A percentile compares a stretch with the other conserved stretches of the same genome.
Conservation (phyloP, 768 basidiomycete genomes). For the Leccinum variicolor region DNA sequence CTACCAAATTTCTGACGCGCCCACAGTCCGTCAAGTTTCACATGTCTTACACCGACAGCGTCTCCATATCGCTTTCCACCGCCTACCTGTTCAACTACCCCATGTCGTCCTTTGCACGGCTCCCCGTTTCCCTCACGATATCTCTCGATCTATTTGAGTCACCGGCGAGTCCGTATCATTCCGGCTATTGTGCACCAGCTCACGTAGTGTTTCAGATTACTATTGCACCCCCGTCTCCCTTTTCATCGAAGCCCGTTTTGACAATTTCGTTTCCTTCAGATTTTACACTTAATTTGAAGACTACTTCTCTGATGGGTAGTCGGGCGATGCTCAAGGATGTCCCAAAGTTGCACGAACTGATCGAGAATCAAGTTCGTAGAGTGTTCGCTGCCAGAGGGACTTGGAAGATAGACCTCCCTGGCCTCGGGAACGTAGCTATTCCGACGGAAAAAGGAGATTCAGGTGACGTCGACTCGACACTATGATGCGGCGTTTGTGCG, state of each 20-base stretch:
- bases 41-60: conserved; percentile 76
- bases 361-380: conserved; percentile 77
- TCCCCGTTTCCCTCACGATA: conserved; percentile 79
- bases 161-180: conserved; percentile 40
- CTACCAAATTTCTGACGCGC: conserved; percentile 14
- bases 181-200: neutral
- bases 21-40: conserved; percentile 77
- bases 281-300: conserved; percentile 83
- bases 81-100: conserved; percentile 85
- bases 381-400: conserved; percentile 56
- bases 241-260: conserved; percentile 55
- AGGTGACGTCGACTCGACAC: neutral
- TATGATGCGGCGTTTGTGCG: neutral
- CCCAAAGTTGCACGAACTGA: conserved; percentile 94
- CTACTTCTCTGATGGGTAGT: conserved; percentile 90
- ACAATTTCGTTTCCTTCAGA: conserved; percentile 77
- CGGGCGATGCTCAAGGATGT: conserved; percentile 97
- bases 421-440: conserved; percentile 40
- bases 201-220: conserved; percentile 44
- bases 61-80: conserved; percentile 81
- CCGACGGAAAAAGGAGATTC: conserved; percentile 29
- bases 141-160: conserved; percentile 74
- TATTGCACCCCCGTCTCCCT: conserved; percentile 56
- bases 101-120: conserved; percentile 74
- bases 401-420: conserved; percentile 69